Percentiles rank a stretch among this genome's conserved stretches.
phyloP scores from a whole-genome alignment of 495 filamentous ascomycete species.

The Choiromyces venosus region DNA sequence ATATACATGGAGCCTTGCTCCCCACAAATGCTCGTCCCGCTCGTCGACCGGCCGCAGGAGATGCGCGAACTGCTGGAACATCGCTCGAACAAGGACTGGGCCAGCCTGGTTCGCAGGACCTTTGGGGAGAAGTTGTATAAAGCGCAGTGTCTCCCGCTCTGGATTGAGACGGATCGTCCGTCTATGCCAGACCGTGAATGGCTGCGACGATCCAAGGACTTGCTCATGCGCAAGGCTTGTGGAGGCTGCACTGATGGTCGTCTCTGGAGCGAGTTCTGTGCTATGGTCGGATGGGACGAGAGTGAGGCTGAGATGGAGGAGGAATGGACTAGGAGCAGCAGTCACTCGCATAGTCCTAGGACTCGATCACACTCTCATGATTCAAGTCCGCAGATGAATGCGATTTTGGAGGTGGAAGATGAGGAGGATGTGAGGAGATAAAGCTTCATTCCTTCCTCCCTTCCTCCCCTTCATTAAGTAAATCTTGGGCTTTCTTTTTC shows the following conservation, averaged over 20 bases:
- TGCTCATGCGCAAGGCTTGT: constrained; percentile 26
- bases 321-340: constrained; percentile 12
- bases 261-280: constrained; percentile 39
- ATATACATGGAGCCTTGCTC: constrained; percentile 36
- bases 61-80: constrained; percentile 35
- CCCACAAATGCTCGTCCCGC: constrained; percentile 36
- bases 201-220: constrained; percentile 30
- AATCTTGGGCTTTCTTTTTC: background rate
- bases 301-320: constrained; percentile 23
- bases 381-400: constrained; percentile 30
- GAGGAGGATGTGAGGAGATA: constrained; percentile 8
- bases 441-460: background rate
- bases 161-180: constrained; percentile 30
- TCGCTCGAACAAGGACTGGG: constrained; percentile 34
- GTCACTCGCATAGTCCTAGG: constrained; percentile 18
- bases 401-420: constrained; percentile 34
- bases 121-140: constrained; percentile 29
- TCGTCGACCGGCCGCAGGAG: constrained; percentile 34
- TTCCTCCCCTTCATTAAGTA: background rate
- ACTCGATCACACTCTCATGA: constrained; percentile 23
- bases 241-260: constrained; percentile 31
- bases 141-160: constrained; percentile 32
- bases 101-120: constrained; percentile 25
- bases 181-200: constrained; percentile 35
- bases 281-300: constrained; percentile 38